phyloP scores from a whole-genome alignment of 2,329 filamentous ascomycete species.

The Tolypocladium amazonense region DNA sequence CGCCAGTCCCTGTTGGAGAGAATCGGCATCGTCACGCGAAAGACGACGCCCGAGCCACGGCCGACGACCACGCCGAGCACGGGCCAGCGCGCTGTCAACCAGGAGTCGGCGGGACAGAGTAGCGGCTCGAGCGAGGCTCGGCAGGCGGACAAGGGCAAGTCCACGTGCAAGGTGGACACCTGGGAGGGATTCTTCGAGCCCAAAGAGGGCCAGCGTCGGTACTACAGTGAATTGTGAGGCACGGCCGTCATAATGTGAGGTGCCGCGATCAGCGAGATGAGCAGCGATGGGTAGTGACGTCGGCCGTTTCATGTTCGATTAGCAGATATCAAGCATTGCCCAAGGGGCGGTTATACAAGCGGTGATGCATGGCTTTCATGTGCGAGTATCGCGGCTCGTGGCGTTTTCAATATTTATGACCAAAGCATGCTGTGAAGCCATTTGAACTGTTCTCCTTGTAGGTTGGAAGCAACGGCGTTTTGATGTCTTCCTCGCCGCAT shows the following conservation, averaged over 20 bases:
- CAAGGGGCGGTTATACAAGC: not conserved
- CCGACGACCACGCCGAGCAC: not conserved
- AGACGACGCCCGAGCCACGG: not conserved
- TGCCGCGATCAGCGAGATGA: constrained; percentile 1
- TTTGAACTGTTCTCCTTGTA: not conserved
- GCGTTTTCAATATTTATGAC: not conserved
- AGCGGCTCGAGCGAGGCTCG: not conserved
- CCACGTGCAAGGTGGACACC: constrained; percentile 4
- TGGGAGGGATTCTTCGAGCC: constrained; percentile 7
- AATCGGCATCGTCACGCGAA: constrained; percentile 3
- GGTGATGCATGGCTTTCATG: not conserved
- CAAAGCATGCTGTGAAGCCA: not conserved
- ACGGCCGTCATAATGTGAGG: not conserved
- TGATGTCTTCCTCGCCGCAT: not conserved
- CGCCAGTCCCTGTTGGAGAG: constrained; percentile 9
- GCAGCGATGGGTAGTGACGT: not conserved
- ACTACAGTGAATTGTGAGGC: not conserved
- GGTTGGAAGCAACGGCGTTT: not conserved
- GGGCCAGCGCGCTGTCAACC: not conserved
- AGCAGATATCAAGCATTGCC: constrained; percentile 3
- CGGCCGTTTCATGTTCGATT: constrained; percentile 3
- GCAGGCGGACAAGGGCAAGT: not conserved
- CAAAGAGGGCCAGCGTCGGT: not conserved
- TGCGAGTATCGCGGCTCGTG: not conserved
- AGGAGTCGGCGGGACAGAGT: not conserved